Evolutionary conservation across 2,329 filamentous ascomycete species (phyloP).

Genomic region (Colletotrichum sp.): DNA sequence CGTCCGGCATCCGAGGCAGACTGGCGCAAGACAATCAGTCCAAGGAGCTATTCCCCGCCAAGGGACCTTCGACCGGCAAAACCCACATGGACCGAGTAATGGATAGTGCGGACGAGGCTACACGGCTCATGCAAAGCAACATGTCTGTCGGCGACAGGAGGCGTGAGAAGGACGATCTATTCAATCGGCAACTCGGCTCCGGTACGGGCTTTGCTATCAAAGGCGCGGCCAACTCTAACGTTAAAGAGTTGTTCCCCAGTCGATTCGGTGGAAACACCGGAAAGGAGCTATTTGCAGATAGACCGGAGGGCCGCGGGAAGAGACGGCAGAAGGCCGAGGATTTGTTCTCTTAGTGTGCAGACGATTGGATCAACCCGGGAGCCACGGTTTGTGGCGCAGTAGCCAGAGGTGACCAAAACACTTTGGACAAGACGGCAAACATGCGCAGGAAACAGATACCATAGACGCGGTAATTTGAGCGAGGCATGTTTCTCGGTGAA

Average conservation of each 20-base stretch:
- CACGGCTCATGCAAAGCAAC: slow-evolving; percentile 24
- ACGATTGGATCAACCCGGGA: neutral
- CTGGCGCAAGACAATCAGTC: slow-evolving; percentile 31
- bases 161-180: slow-evolving; percentile 40
- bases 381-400: neutral
- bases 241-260: slow-evolving; percentile 72
- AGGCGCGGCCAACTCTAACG: slow-evolving; percentile 56
- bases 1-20: slow-evolving; percentile 36
- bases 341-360: slow-evolving; percentile 60
- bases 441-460: neutral
- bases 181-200: slow-evolving; percentile 50
- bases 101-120: slow-evolving; percentile 24
- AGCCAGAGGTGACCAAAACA: neutral
- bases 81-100: slow-evolving; percentile 37
- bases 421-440: neutral
- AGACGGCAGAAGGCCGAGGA: slow-evolving; percentile 74
- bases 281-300: slow-evolving; percentile 73
- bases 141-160: slow-evolving; percentile 32
- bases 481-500: neutral
- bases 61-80: slow-evolving; percentile 32
- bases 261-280: slow-evolving; percentile 64
- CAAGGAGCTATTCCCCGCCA: slow-evolving; percentile 46
- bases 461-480: neutral
- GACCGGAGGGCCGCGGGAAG: slow-evolving; percentile 59
- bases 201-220: slow-evolving; percentile 68